These are phyloP conservation scores for Dipodascopsis uninucleata DNA, from an alignment of 805 yeast genomes.

Conservation along the genomic window DNA sequence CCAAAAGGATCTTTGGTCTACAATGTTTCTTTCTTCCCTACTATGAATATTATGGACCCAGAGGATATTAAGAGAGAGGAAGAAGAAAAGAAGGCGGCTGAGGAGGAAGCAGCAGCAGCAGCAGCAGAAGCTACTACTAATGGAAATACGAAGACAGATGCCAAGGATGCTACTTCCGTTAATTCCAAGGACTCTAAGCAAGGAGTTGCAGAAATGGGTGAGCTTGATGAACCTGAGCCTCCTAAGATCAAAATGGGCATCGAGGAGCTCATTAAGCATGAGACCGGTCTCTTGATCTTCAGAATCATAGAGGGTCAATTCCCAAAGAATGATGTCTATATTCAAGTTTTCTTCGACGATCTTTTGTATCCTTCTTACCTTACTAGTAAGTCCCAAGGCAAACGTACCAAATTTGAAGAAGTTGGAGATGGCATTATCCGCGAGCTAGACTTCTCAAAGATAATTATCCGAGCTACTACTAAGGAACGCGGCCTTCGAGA, in stretches of 20 bases:
- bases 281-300: conserved; percentile 73
- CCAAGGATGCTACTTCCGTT: conserved; percentile 15
- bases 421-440: conserved; percentile 74
- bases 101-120: conserved; percentile 36
- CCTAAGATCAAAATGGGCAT: conserved; percentile 52
- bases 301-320: conserved; percentile 59
- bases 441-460: conserved; percentile 71
- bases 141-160: conserved; percentile 34
- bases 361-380: conserved; percentile 61
- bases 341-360: conserved; percentile 77
- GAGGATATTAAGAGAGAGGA: conserved; percentile 63
- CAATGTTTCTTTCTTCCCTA: conserved; percentile 77
- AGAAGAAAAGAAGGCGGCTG: conserved; percentile 41
- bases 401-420: conserved; percentile 41
- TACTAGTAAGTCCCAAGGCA: conserved; percentile 47
- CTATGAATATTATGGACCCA: conserved; percentile 71
- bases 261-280: conserved; percentile 33
- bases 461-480: conserved; percentile 58
- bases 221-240: conserved; percentile 30
- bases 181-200: neutral
- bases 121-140: conserved; percentile 23
- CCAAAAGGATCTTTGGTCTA: conserved; percentile 78
- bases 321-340: conserved; percentile 53
- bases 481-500: conserved; percentile 46
- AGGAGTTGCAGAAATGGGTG: conserved; percentile 2